A percentile compares a stretch with the other conserved stretches of the same genome.
Conservation (phyloP, 768 basidiomycete species). For the Nidularia pulvinata region DNA sequence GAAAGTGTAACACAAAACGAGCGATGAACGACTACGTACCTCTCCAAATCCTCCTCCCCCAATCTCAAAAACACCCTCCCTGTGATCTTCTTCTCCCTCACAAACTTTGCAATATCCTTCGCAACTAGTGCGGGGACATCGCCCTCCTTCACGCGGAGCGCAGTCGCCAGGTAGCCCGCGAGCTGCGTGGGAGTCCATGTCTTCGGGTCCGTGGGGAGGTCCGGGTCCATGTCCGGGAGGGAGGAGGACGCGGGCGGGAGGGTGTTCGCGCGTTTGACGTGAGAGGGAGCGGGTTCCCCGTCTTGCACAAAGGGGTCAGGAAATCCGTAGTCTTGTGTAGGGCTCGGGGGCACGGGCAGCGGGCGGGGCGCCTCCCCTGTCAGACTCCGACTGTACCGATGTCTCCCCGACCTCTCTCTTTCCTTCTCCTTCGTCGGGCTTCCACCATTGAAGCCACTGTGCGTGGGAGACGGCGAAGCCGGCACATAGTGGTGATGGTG, state of each 20-base stretch:
- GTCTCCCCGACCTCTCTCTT: constrained; percentile 18
- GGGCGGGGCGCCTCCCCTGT: constrained; percentile 40
- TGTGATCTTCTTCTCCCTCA: constrained; percentile 46
- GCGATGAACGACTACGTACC: constrained; percentile 33
- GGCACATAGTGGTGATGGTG: constrained; percentile 48
- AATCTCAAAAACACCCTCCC: constrained; percentile 64
- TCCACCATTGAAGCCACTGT: too few relatives aligned
- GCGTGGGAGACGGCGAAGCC: constrained; percentile 24
- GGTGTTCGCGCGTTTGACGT: not conserved
- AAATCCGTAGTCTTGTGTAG: not conserved
- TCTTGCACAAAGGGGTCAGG: not conserved
- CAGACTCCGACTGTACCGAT: constrained; percentile 42
- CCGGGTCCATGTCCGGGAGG: constrained; percentile 18
- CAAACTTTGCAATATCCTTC: constrained; percentile 49
- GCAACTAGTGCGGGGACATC: constrained; percentile 32
- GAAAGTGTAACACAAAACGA: not conserved
- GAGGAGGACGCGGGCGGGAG: not conserved
- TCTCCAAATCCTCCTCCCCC: constrained; percentile 54
- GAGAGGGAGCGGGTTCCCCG: not conserved
- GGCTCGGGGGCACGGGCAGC: constrained; percentile 39
- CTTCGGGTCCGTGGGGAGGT: constrained; percentile 60
- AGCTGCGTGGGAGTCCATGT: constrained; percentile 63
- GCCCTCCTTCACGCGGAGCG: constrained; percentile 6
- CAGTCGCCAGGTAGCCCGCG: constrained; percentile 42
- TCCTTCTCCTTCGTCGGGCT: constrained; percentile 14